A percentile compares a stretch with the other conserved stretches of the same genome.
Conservation (phyloP, 1,284 basidiomycete genomes). For the Ustilago shanxiensis region DNA sequence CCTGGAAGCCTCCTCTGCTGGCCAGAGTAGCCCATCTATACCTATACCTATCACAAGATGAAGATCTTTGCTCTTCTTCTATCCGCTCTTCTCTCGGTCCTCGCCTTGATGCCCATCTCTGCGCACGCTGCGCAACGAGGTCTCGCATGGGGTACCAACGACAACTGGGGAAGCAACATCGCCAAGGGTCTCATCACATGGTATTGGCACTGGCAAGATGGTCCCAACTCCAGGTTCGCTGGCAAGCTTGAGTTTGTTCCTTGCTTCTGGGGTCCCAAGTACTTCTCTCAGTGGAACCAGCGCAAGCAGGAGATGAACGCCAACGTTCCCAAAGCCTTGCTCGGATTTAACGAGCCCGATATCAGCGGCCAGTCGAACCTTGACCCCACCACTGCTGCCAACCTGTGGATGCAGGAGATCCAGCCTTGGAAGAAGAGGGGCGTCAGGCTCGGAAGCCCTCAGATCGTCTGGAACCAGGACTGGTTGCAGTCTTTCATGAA, state of each 20-base stretch:
- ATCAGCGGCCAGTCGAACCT: constrained; percentile 61
- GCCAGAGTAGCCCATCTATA: constrained; percentile 22
- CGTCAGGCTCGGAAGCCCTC: constrained; percentile 59
- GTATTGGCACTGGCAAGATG: constrained; percentile 69
- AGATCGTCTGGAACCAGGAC: constrained; percentile 64
- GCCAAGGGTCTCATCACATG: constrained; percentile 57
- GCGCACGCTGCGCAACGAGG: constrained; percentile 43
- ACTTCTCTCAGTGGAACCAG: constrained; percentile 50
- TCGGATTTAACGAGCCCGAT: constrained; percentile 67
- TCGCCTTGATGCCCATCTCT: constrained; percentile 22
- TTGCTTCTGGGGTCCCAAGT: constrained; percentile 64
- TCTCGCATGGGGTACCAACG: constrained; percentile 63
- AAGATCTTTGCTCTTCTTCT: constrained; percentile 42
- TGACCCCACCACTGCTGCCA: constrained; percentile 46
- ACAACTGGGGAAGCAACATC: constrained; percentile 54
- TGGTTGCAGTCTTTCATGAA: constrained; percentile 61
- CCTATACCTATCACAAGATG: constrained; percentile 24
- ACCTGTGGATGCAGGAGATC: constrained; percentile 57
- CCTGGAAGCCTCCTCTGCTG: constrained; percentile 24
- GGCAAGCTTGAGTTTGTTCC: constrained; percentile 63
- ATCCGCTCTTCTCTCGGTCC: constrained; percentile 16
- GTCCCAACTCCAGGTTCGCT: constrained; percentile 33
- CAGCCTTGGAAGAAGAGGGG: constrained; percentile 61
- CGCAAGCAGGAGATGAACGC: constrained; percentile 59
- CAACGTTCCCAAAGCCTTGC: constrained; percentile 48